phyloP scores from a whole-genome alignment of 2,329 filamentous ascomycete species.

The Apiospora pterosperma region DNA sequence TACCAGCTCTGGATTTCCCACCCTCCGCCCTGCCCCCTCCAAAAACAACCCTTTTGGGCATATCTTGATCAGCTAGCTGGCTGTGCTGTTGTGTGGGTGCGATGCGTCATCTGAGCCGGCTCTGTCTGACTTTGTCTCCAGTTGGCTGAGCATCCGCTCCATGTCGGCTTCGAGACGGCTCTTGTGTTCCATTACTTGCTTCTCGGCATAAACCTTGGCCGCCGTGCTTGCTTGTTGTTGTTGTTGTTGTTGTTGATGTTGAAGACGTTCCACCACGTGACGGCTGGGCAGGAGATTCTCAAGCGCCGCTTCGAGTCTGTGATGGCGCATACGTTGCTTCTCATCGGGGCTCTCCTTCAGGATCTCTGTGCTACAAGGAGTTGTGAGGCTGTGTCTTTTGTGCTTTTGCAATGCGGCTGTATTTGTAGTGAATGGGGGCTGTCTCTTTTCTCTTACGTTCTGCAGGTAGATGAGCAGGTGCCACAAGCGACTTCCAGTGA shows the following conservation, averaged over 20 bases:
- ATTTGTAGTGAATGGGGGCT: not conserved
- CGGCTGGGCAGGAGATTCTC: not conserved
- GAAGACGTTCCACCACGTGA: not conserved
- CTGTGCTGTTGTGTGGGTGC: not conserved
- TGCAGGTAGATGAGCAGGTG: not conserved
- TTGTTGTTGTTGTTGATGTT: not conserved
- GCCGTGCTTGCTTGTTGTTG: not conserved
- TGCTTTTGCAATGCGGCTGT: not conserved
- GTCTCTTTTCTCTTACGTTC: too few relatives aligned
- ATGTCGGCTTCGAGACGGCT: not conserved
- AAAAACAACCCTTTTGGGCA: too few relatives aligned
- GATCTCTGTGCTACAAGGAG: not conserved
- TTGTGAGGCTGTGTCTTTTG: not conserved
- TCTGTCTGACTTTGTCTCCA: not conserved
- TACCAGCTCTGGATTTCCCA: too few relatives aligned
- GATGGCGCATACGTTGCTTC: not conserved
- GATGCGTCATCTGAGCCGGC: not conserved
- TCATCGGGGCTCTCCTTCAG: not conserved
- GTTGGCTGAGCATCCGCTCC: not conserved
- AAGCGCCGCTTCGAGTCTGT: not conserved
- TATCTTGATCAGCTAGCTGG: not conserved
- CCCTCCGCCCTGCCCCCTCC: too few relatives aligned
- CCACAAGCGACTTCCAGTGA: not conserved
- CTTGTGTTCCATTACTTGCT: not conserved
- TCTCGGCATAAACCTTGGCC: not conserved